Conservation (phyloP, 2,329 filamentous ascomycete genomes). For the Ophiostoma triangulosporum region DNA sequence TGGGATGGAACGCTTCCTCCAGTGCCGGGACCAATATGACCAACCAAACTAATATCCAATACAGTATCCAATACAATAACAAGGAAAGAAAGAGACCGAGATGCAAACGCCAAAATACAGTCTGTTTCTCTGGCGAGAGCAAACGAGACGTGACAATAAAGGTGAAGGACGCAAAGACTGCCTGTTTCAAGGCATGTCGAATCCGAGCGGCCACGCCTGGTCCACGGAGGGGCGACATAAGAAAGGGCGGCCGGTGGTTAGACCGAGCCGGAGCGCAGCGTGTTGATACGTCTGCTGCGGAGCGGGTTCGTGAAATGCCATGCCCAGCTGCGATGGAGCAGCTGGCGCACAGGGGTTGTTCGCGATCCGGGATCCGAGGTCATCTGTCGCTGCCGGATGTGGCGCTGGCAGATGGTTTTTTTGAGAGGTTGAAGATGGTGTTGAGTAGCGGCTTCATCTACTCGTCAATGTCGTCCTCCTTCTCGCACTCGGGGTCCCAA, state of each 20-base stretch:
- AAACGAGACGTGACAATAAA: background rate
- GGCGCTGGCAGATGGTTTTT: background rate
- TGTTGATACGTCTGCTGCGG: background rate
- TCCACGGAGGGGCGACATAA: background rate
- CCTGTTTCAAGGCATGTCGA: background rate
- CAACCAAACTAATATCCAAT: background rate
- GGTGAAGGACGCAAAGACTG: background rate
- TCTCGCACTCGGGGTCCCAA: conserved; percentile 38
- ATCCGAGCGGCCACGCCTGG: background rate
- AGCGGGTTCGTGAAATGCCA: too few relatives aligned
- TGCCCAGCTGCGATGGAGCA: too few relatives aligned
- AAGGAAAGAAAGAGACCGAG: background rate
- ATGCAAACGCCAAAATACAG: background rate
- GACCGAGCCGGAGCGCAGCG: background rate
- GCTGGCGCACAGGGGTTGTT: too few relatives aligned
- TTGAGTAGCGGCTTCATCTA: conserved; percentile 7
- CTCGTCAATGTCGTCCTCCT: conserved; percentile 21
- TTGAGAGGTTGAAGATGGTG: background rate
- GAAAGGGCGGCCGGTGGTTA: background rate
- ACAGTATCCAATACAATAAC: background rate
- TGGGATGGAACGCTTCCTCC: background rate
- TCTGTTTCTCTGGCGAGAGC: background rate
- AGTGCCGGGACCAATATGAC: background rate
- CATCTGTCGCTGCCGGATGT: background rate
- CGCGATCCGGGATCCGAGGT: too few relatives aligned